Percentiles rank a stretch among this genome's conserved stretches.
phyloP scores from a whole-genome alignment of 306 rosid species.

The Casuarina glauca region DNA sequence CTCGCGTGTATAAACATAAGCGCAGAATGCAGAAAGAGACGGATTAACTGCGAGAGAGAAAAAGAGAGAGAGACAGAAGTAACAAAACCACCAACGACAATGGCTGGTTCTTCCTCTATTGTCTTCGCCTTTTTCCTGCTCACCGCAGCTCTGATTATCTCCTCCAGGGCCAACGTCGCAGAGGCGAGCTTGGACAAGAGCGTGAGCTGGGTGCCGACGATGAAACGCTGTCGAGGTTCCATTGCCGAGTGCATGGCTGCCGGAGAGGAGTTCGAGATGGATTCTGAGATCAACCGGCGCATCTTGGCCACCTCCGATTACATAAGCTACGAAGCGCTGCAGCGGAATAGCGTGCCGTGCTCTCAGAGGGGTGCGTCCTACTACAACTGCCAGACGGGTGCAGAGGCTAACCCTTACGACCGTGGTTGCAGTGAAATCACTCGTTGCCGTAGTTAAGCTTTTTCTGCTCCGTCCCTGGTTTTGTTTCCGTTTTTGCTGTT shows the following conservation, averaged over 20 bases:
- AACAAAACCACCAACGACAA: constrained; percentile 10
- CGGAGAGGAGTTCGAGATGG: constrained; percentile 46
- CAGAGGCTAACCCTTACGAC: constrained; percentile 65
- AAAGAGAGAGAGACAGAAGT: not conserved
- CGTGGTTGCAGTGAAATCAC: constrained; percentile 80
- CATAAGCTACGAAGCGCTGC: constrained; percentile 74
- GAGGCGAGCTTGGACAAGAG: constrained; percentile 30
- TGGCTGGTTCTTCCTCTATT: constrained; percentile 32
- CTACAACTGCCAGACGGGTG: constrained; percentile 73
- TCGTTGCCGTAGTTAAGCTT: constrained; percentile 60
- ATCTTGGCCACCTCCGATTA: constrained; percentile 68
- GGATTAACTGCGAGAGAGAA: constrained; percentile 13
- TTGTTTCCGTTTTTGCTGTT: not conserved
- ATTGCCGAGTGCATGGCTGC: constrained; percentile 62
- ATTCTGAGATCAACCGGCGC: constrained; percentile 60
- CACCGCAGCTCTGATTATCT: constrained; percentile 17
- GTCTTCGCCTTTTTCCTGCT: constrained; percentile 35
- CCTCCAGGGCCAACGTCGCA: constrained; percentile 3
- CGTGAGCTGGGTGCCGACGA: constrained; percentile 40
- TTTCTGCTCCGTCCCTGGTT: not conserved
- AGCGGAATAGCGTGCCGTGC: constrained; percentile 76
- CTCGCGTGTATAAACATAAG: constrained; percentile 20
- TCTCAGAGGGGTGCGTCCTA: constrained; percentile 75
- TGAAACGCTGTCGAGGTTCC: constrained; percentile 54
- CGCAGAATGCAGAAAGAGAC: not conserved